Evolutionary conservation across 2,329 filamentous ascomycete genomes (phyloP).

Genomic region (Xylariaceae sp.): DNA sequence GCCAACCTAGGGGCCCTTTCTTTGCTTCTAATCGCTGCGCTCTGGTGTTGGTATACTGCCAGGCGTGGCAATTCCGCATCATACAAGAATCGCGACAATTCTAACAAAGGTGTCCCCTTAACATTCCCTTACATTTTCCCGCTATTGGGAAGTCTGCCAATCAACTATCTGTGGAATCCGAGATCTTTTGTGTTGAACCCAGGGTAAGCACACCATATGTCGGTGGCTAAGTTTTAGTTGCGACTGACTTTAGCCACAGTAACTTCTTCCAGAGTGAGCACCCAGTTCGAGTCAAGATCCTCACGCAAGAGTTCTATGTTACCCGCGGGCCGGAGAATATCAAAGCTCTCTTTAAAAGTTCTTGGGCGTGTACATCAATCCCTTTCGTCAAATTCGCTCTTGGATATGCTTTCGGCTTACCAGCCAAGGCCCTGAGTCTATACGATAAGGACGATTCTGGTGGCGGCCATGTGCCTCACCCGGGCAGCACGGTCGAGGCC

Average conservation of each 20-base stretch:
- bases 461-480: constrained; percentile 29
- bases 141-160: constrained; percentile 33
- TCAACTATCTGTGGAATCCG: constrained; percentile 34
- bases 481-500: constrained; percentile 29
- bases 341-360: constrained; percentile 37
- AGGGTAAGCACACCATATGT: constrained; percentile 23
- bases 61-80: constrained; percentile 9
- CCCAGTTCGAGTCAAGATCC: constrained; percentile 34
- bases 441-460: constrained; percentile 41
- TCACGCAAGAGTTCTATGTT: constrained; percentile 36
- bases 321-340: constrained; percentile 34
- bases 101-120: constrained; percentile 19
- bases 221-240: no score
- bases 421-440: constrained; percentile 34
- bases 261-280: constrained; percentile 36
- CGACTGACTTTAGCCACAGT: no score
- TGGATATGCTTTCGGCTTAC: constrained; percentile 39
- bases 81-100: constrained; percentile 17
- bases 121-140: constrained; percentile 38
- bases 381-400: constrained; percentile 41
- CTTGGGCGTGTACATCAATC: constrained; percentile 35
- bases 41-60: constrained; percentile 27
- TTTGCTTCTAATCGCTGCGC: constrained; percentile 23
- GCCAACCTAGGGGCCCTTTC: constrained; percentile 23
- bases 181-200: constrained; percentile 33